Evolutionary conservation across 1,284 basidiomycete genomes (phyloP).

Genomic region (Tilletia caries): DNA sequence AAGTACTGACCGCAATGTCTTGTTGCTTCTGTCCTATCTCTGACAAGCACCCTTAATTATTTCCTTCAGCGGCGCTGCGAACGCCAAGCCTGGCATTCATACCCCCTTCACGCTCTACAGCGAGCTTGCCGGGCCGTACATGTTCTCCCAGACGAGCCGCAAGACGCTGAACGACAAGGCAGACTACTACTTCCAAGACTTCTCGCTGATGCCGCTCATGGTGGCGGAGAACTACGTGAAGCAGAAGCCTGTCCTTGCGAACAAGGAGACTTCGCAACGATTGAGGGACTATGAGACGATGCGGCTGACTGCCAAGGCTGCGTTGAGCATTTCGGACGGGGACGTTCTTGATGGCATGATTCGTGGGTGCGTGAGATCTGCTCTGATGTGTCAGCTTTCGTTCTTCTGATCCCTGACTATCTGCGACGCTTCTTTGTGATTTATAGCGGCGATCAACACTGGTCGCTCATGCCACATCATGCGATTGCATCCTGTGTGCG

Average conservation of each 20-base stretch:
- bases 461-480: slow-evolving; percentile 90
- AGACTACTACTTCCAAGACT: slow-evolving; percentile 94
- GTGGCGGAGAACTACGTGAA: slow-evolving; percentile 77
- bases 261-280: slow-evolving; percentile 47
- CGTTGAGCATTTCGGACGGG: slow-evolving; percentile 86
- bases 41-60: neutral
- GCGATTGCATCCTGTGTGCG: slow-evolving; percentile 83
- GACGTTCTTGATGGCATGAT: slow-evolving; percentile 93
- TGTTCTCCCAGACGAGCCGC: slow-evolving; percentile 76
- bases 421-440: slow-evolving; percentile 1
- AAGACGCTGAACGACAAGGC: slow-evolving; percentile 86
- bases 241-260: slow-evolving; percentile 56
- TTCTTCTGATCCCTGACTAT: neutral
- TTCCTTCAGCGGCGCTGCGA: slow-evolving; percentile 66
- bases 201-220: slow-evolving; percentile 87
- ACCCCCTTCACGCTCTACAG: slow-evolving; percentile 63
- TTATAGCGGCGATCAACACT: slow-evolving; percentile 74
- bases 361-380: slow-evolving; percentile 58
- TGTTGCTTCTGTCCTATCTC: too few relatives aligned
- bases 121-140: slow-evolving; percentile 79
- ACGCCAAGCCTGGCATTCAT: slow-evolving; percentile 72
- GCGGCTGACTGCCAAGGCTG: slow-evolving; percentile 70
- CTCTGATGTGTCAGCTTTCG: neutral
- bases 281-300: slow-evolving; percentile 66
- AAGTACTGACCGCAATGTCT: slow-evolving; percentile 10